Conservation (phyloP, 225 moss, liverwort and hornwort genomes). For the Physcomitrium patens region DNA sequence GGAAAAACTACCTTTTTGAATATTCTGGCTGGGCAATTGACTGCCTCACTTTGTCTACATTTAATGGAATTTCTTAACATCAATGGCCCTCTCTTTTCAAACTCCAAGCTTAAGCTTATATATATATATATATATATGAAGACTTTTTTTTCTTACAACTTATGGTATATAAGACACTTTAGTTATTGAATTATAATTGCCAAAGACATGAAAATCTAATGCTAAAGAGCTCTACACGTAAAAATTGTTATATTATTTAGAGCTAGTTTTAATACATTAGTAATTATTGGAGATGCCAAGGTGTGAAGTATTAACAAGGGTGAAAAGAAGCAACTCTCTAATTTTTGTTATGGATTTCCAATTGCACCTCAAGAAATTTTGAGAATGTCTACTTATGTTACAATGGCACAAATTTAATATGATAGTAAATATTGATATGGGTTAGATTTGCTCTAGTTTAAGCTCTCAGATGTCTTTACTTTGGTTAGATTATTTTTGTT, state of each 20-base stretch:
- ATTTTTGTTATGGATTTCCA: too few relatives aligned
- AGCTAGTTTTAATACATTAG: constrained; percentile 81
- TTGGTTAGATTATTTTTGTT: too few relatives aligned
- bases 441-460: too few relatives aligned
- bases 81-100: constrained; percentile 61
- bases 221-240: constrained; percentile 79
- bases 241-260: constrained; percentile 78
- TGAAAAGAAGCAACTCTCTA: constrained; percentile 93
- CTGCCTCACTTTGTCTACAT: constrained; percentile 48
- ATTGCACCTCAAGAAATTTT: too few relatives aligned
- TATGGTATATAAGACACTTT: constrained; percentile 93
- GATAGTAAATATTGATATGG: too few relatives aligned
- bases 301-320: constrained; percentile 93
- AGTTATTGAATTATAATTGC: constrained; percentile 87
- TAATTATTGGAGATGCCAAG: constrained; percentile 89
- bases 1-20: constrained; percentile 82
- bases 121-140: constrained; percentile 93
- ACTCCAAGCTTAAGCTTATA: constrained; percentile 65
- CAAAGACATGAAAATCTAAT: constrained; percentile 51
- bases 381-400: too few relatives aligned
- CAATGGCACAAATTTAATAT: too few relatives aligned
- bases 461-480: too few relatives aligned
- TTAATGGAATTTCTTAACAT: constrained; percentile 51
- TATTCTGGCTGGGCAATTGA: constrained; percentile 68
- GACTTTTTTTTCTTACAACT: constrained; percentile 98